Evolutionary conservation across 805 yeast genomes (phyloP).

Genomic region (Blastobotrys chiropterorum): DNA sequence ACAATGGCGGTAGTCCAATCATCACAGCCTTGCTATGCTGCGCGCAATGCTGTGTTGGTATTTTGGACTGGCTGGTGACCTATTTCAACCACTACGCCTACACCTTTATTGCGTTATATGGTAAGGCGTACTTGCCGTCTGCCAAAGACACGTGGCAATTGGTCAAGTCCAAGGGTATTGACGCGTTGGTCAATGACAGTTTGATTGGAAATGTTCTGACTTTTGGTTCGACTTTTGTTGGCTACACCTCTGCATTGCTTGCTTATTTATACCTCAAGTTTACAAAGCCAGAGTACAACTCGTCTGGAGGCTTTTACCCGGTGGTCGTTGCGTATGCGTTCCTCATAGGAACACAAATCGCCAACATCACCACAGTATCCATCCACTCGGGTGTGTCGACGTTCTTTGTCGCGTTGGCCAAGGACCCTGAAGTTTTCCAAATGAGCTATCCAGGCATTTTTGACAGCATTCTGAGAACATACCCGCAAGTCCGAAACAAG

Average conservation of each 20-base stretch:
- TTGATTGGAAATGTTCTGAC: conserved; percentile 71
- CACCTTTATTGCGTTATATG: conserved; percentile 81
- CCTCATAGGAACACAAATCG: conserved; percentile 68
- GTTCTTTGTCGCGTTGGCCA: conserved; percentile 74
- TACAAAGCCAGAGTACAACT: conserved; percentile 62
- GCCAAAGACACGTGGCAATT: conserved; percentile 80
- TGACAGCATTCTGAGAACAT: conserved; percentile 55
- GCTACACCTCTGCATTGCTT: conserved; percentile 56
- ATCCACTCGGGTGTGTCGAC: conserved; percentile 79
- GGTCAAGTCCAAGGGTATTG: conserved; percentile 72
- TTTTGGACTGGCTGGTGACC: conserved; percentile 71
- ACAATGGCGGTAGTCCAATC: conserved; percentile 46
- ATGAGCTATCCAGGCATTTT: conserved; percentile 64
- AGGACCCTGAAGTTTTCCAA: conserved; percentile 78
- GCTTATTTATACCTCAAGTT: conserved; percentile 60
- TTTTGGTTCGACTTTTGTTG: conserved; percentile 68
- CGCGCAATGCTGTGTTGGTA: conserved; percentile 46
- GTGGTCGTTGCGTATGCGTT: conserved; percentile 71
- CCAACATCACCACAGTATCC: conserved; percentile 64
- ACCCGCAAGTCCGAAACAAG: conserved; percentile 63
- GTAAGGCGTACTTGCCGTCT: conserved; percentile 65
- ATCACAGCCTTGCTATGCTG: conserved; percentile 48
- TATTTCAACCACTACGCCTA: conserved; percentile 91
- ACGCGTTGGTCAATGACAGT: conserved; percentile 79
- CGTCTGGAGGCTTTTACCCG: conserved; percentile 55